These are phyloP conservation scores for Helminthosporium solani DNA, from an alignment of 2,329 filamentous ascomycete species.

Conservation along the genomic window DNA sequence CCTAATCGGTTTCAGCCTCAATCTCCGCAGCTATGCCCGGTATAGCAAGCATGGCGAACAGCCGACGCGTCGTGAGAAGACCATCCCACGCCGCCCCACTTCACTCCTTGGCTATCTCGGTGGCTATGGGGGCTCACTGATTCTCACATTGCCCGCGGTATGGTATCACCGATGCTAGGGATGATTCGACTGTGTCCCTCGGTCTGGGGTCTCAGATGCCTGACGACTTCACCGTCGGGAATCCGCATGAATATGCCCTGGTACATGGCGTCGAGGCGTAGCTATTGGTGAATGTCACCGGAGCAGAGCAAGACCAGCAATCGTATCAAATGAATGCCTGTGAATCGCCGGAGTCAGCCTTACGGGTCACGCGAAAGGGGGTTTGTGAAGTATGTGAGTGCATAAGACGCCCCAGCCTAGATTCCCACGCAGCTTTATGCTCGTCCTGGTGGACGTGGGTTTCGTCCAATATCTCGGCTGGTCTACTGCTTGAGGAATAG, in stretches of 20 bases:
- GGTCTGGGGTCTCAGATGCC: constrained; percentile 7
- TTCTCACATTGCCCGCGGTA: constrained; percentile 6
- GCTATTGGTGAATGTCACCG: constrained; percentile 8
- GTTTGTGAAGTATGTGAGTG: constrained; percentile 8
- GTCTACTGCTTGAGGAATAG: no score
- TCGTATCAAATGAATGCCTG: constrained; percentile 8
- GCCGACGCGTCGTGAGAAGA: no score
- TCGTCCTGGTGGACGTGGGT: constrained; percentile 4
- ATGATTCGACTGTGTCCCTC: constrained; percentile 9
- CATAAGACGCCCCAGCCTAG: constrained; percentile 3
- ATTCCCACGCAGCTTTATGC: constrained; percentile 5
- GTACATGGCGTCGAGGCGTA: constrained; percentile 10
- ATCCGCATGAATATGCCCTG: constrained; percentile 11
- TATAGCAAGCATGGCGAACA: no score
- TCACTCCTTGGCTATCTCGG: no score
- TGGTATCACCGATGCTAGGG: constrained; percentile 9
- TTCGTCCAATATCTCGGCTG: no score
- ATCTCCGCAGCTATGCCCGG: no score
- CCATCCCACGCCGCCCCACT: no score
- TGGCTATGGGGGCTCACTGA: constrained; percentile 10
- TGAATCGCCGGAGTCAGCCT: constrained; percentile 8
- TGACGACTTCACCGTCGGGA: constrained; percentile 5
- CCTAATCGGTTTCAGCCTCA: no score
- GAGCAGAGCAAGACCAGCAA: constrained; percentile 4
- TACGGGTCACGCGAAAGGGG: constrained; percentile 4